Evolutionary conservation across 1,139 yeast species (phyloP).

Genomic region (Yamadazyma songkhlaensis): DNA sequence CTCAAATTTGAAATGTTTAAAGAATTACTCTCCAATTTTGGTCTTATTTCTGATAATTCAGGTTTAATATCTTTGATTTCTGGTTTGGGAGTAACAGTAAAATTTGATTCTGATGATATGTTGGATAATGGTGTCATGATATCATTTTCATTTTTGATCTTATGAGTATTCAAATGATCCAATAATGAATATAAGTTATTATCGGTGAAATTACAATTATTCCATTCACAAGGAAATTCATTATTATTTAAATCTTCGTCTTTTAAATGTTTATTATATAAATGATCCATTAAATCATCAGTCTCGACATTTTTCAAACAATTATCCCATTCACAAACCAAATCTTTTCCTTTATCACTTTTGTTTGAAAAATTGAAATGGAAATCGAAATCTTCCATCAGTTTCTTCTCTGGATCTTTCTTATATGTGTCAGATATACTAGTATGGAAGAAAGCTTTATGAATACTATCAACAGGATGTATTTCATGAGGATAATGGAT

Average conservation of each 20-base stretch:
- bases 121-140: slow-evolving; percentile 16
- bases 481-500: slow-evolving; percentile 38
- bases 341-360: neutral
- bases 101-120: neutral
- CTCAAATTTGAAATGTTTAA: slow-evolving; percentile 32
- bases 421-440: slow-evolving; percentile 29
- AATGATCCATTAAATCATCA: slow-evolving; percentile 52
- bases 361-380: slow-evolving; percentile 40
- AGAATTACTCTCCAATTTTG: neutral
- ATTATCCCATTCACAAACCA: slow-evolving; percentile 56
- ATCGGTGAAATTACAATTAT: slow-evolving; percentile 58
- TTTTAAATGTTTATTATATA: slow-evolving; percentile 55
- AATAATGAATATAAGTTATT: slow-evolving; percentile 51
- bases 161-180: slow-evolving; percentile 58
- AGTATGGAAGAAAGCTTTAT: slow-evolving; percentile 48
- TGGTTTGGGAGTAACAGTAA: neutral
- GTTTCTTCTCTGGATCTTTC: slow-evolving; percentile 1
- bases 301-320: slow-evolving; percentile 44
- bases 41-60: too few species aligned
- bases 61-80: slow-evolving; percentile 1
- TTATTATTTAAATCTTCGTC: slow-evolving; percentile 16
- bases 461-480: slow-evolving; percentile 27
- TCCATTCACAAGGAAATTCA: slow-evolving; percentile 61
- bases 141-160: slow-evolving; percentile 16
- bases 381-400: slow-evolving; percentile 37